Evolutionary conservation across 1,139 yeast genomes (phyloP).

Genomic region (Pichia sp.): DNA sequence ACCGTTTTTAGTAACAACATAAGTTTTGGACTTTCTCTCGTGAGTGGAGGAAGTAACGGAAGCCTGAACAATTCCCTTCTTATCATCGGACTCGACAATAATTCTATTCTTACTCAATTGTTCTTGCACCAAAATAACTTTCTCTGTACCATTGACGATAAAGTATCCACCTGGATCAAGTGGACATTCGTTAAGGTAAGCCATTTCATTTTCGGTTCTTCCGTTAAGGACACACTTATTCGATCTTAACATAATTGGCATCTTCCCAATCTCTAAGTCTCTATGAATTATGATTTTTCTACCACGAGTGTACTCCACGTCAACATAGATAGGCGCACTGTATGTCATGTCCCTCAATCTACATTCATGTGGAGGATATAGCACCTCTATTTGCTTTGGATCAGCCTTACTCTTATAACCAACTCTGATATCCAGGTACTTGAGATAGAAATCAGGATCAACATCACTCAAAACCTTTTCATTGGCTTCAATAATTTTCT

Average conservation of each 20-base stretch:
- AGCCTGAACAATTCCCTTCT: constrained; percentile 91
- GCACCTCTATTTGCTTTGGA: constrained; percentile 50
- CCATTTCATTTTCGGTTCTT: constrained; percentile 77
- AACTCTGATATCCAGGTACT: constrained; percentile 85
- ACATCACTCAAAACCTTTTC: constrained; percentile 87
- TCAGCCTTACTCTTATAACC: constrained; percentile 57
- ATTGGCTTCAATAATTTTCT: constrained; percentile 87
- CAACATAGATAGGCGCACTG: constrained; percentile 94
- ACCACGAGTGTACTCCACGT: constrained; percentile 94
- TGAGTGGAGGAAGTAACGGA: constrained; percentile 97
- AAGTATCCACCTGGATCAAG: constrained; percentile 98
- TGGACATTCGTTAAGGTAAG: constrained; percentile 87
- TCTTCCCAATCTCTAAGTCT: constrained; percentile 90
- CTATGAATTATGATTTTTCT: constrained; percentile 83
- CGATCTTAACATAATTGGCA: constrained; percentile 96
- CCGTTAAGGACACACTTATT: constrained; percentile 84
- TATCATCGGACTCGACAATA: constrained; percentile 94
- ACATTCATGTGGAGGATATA: constrained; percentile 93
- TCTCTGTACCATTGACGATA: constrained; percentile 96
- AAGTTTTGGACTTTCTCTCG: constrained; percentile 94
- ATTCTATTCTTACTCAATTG: constrained; percentile 96
- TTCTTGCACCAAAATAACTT: constrained; percentile 93
- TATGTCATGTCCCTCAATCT: constrained; percentile 91
- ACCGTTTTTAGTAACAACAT: constrained; percentile 86
- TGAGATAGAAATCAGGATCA: constrained; percentile 92